phyloP scores from a whole-genome alignment of 192 early-diverging fungal species.

The Allomyces arbusculus region DNA sequence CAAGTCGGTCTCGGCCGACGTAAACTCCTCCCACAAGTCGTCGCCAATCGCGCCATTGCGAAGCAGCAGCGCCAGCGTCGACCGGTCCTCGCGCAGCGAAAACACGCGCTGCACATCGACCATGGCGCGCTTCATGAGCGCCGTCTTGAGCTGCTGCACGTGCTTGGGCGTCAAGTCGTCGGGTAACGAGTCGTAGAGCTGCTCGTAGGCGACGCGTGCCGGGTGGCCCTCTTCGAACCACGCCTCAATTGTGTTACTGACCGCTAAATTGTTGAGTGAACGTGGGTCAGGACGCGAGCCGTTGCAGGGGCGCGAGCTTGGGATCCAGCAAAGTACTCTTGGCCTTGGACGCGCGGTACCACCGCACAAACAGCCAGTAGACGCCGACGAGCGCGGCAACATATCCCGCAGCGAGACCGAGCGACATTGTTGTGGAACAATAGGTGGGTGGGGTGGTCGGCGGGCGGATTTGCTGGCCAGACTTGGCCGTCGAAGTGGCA shows the following conservation, averaged over 20 bases:
- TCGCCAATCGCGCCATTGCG: slow-evolving; percentile 64
- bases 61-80: slow-evolving; percentile 46
- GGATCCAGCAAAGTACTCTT: neutral
- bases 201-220: neutral
- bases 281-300: too few species aligned
- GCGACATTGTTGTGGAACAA: neutral
- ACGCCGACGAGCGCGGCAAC: neutral
- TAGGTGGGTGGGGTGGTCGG: too few species aligned
- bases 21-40: slow-evolving; percentile 55
- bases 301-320: too few species aligned
- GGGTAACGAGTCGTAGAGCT: slow-evolving; percentile 42
- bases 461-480: too few species aligned
- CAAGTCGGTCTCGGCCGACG: slow-evolving; percentile 54
- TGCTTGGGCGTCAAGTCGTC: slow-evolving; percentile 30
- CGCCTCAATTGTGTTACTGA: too few species aligned
- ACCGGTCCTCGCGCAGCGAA: slow-evolving; percentile 62
- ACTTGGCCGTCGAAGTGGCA: too few species aligned
- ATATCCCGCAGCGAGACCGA: neutral
- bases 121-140: slow-evolving; percentile 62
- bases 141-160: slow-evolving; percentile 41
- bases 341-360: neutral
- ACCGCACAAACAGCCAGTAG: neutral
- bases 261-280: too few species aligned
- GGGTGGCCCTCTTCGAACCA: neutral
- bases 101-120: slow-evolving; percentile 49